These are phyloP conservation scores for Exserohilum turcica DNA, from an alignment of 2,329 filamentous ascomycete genomes.

Conservation along the genomic window DNA sequence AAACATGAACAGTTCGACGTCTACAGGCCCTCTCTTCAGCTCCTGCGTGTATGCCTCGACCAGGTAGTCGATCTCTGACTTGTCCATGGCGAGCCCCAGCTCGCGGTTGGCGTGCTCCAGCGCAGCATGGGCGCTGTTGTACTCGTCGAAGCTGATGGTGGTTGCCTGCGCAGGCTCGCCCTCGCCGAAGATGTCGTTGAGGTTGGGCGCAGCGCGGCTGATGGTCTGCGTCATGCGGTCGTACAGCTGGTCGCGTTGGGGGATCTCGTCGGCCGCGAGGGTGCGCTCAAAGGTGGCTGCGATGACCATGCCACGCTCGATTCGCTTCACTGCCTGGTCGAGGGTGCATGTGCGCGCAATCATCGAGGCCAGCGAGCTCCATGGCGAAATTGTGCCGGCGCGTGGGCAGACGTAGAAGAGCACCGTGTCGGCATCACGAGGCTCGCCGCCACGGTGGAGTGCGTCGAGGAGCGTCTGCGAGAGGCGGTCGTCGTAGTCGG, in stretches of 20 bases:
- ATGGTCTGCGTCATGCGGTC: constrained; percentile 96
- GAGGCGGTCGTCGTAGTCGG: constrained; percentile 52
- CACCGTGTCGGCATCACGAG: constrained; percentile 57
- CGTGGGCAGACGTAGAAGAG: constrained; percentile 78
- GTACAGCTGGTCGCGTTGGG: constrained; percentile 73
- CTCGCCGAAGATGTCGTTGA: constrained; percentile 79
- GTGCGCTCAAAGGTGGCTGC: constrained; percentile 65
- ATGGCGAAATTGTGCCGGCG: constrained; percentile 84
- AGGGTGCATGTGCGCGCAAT: constrained; percentile 92
- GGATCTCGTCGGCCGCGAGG: constrained; percentile 57
- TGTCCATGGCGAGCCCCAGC: constrained; percentile 84
- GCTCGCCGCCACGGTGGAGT: constrained; percentile 55
- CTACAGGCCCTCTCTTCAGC: constrained; percentile 71
- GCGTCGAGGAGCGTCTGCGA: constrained; percentile 54
- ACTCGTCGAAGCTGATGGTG: constrained; percentile 71
- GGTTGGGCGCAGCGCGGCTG: constrained; percentile 67
- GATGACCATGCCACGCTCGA: constrained; percentile 85
- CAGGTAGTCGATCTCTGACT: constrained; percentile 89
- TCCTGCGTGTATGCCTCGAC: constrained; percentile 78
- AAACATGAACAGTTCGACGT: constrained; percentile 99
- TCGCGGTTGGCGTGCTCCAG: constrained; percentile 83
- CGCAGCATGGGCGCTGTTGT: constrained; percentile 68
- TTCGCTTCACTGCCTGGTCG: constrained; percentile 70
- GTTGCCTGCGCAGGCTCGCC: constrained; percentile 67
- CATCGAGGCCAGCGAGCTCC: constrained; percentile 95